These are phyloP conservation scores for Globisporangium iwayamae DNA, from an alignment of 352 stramenopile species.

Conservation along the genomic window DNA sequence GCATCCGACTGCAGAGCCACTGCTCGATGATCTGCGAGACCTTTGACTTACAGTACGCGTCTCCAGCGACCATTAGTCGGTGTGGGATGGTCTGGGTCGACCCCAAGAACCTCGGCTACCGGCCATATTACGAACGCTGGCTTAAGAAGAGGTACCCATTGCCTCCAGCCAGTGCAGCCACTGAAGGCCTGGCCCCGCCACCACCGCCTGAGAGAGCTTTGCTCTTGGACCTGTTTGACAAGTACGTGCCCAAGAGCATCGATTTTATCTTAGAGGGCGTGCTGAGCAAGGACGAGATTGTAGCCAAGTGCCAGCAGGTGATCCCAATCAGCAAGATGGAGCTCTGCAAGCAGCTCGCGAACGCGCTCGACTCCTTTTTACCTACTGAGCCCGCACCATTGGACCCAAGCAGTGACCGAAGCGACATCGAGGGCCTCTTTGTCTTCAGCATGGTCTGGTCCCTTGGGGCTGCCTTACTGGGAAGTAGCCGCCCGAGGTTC, in stretches of 20 bases:
- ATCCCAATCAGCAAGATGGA: slow-evolving; percentile 93
- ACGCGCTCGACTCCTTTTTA: slow-evolving; percentile 89
- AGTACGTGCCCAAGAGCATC: slow-evolving; percentile 90
- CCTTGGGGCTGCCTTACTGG: slow-evolving; percentile 86
- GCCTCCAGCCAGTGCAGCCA: slow-evolving; percentile 1
- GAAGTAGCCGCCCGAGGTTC: slow-evolving; percentile 74
- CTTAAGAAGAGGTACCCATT: slow-evolving; percentile 87
- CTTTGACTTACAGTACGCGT: slow-evolving; percentile 95
- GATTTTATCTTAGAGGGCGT: slow-evolving; percentile 93
- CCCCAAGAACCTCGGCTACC: slow-evolving; percentile 94
- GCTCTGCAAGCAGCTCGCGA: slow-evolving; percentile 95
- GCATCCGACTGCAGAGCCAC: slow-evolving; percentile 91
- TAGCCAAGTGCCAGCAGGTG: slow-evolving; percentile 89
- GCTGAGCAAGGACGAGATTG: slow-evolving; percentile 83
- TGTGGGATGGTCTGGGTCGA: slow-evolving; percentile 98
- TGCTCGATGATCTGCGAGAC: slow-evolving; percentile 95
- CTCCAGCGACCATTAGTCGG: slow-evolving; percentile 92
- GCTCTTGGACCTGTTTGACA: slow-evolving; percentile 90
- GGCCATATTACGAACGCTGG: slow-evolving; percentile 94
- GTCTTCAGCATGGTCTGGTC: slow-evolving; percentile 94
- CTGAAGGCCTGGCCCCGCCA: slow-evolving; percentile 12
- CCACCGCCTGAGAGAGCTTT: slow-evolving; percentile 48
- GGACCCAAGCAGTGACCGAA: slow-evolving; percentile 42
- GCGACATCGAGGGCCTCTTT: slow-evolving; percentile 89
- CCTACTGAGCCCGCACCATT: slow-evolving; percentile 30